Conservation (phyloP, 1,284 basidiomycete genomes). For the Apiotrichum sp. region DNA sequence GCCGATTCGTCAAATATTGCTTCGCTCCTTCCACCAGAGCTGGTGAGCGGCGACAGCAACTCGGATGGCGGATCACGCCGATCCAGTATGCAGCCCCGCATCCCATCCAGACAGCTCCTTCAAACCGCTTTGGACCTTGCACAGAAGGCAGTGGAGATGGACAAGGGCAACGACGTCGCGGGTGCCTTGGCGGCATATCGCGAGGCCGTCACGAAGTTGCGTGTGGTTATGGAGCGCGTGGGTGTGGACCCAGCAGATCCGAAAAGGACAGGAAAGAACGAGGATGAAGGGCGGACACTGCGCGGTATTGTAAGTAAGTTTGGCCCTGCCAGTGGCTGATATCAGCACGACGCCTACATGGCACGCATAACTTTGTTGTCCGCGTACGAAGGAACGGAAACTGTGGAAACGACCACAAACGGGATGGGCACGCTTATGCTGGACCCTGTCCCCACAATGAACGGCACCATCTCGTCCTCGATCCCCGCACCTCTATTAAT, state of each 20-base stretch:
- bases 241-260: conserved; percentile 27
- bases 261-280: conserved; percentile 28
- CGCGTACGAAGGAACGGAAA: conserved; percentile 25
- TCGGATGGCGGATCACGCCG: conserved; percentile 11
- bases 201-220: conserved; percentile 42
- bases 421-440: conserved; percentile 1
- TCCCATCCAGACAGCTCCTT: conserved; percentile 42
- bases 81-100: conserved; percentile 22
- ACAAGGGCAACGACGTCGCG: conserved; percentile 44
- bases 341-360: conserved; percentile 46
- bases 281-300: conserved; percentile 45
- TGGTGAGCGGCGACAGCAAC: conserved; percentile 3
- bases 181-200: conserved; percentile 44
- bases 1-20: conserved; percentile 1
- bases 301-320: conserved; percentile 43
- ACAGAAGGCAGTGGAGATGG: conserved; percentile 47
- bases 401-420: not conserved
- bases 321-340: not conserved
- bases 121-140: conserved; percentile 47
- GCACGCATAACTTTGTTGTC: conserved; percentile 40
- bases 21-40: conserved; percentile 12
- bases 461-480: conserved; percentile 6
- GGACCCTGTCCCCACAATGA: conserved; percentile 1
- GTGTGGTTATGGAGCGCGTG: conserved; percentile 46
- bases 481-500: conserved; percentile 1